phyloP scores from a whole-genome alignment of 129 eudicot genomes.

The Dittrichia graveolens region DNA sequence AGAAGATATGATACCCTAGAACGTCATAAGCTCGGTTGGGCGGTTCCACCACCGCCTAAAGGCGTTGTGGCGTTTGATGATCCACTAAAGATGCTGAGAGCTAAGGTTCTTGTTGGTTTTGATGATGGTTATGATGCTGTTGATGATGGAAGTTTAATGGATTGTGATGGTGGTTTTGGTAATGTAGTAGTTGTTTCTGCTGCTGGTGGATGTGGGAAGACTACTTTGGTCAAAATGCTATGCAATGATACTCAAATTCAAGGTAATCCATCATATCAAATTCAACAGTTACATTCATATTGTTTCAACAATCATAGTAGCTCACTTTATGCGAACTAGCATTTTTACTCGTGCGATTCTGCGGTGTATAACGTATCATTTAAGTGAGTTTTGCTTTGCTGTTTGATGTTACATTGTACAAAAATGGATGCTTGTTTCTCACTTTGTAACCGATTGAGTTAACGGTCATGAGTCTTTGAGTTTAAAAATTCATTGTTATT shows the following conservation, averaged over 20 bases:
- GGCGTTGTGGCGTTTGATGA: constrained; percentile 24
- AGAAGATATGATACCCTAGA: neutral
- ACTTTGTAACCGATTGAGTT: no score
- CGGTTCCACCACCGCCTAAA: constrained; percentile 12
- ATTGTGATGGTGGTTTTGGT: neutral
- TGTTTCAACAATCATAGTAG: no score
- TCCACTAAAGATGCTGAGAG: constrained; percentile 21
- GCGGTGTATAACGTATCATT: no score
- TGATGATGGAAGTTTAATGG: constrained; percentile 9
- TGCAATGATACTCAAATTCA: constrained; percentile 28
- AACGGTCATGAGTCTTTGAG: no score
- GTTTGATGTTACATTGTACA: no score
- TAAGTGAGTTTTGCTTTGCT: no score
- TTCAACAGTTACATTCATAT: neutral
- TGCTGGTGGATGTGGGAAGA: constrained; percentile 36
- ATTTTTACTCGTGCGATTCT: no score
- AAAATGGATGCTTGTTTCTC: no score
- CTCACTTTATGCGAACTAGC: no score
- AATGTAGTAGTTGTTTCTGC: constrained; percentile 30
- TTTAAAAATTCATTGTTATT: no score
- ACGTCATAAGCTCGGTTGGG: constrained; percentile 24
- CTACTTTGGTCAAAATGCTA: constrained; percentile 33
- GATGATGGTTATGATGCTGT: neutral
- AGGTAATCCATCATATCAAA: constrained; percentile 13
- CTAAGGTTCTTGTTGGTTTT: constrained; percentile 9